Evolutionary conservation across 179 eudicot genomes (phyloP).

Genomic region (Drosera spatulata): DNA sequence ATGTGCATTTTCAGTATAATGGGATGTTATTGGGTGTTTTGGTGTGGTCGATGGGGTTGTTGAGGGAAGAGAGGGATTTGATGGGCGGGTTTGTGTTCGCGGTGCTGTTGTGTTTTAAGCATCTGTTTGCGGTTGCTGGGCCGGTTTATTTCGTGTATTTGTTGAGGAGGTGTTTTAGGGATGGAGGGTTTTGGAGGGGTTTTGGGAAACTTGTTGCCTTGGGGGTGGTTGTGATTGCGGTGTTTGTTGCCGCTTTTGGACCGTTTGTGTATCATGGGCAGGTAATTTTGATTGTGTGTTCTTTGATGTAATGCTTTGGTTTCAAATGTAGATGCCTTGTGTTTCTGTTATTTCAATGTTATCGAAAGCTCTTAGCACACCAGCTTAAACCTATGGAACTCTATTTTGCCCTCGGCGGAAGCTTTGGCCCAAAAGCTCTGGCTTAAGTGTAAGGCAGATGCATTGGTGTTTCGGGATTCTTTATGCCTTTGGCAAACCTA

Average conservation of each 20-base stretch:
- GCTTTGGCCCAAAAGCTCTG: too few relatives aligned
- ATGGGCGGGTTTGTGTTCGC: slow-evolving; percentile 71
- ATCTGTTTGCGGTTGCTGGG: slow-evolving; percentile 90
- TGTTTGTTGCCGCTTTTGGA: slow-evolving; percentile 70
- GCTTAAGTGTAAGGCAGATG: too few relatives aligned
- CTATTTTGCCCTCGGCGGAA: too few relatives aligned
- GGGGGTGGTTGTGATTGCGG: slow-evolving; percentile 52
- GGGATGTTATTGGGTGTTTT: slow-evolving; percentile 80
- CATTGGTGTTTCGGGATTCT: too few relatives aligned
- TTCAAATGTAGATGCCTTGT: too few relatives aligned
- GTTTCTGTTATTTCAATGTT: too few relatives aligned
- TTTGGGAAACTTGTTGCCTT: slow-evolving; percentile 43
- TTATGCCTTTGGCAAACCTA: too few relatives aligned
- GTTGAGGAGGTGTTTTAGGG: slow-evolving; percentile 77
- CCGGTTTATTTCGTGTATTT: slow-evolving; percentile 92
- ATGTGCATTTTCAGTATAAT: slow-evolving; percentile 93
- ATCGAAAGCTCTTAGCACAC: too few relatives aligned
- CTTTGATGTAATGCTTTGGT: neutral
- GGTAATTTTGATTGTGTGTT: slow-evolving; percentile 25
- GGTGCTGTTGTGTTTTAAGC: slow-evolving; percentile 79
- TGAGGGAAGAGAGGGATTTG: slow-evolving; percentile 75
- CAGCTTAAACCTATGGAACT: too few relatives aligned
- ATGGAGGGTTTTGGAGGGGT: slow-evolving; percentile 85
- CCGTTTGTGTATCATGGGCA: slow-evolving; percentile 84
- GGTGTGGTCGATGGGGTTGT: slow-evolving; percentile 45